Percentiles rank a stretch among this genome's conserved stretches.
Conservation (phyloP, 176 grass and related monocot species). For the Lolium perenne region DNA sequence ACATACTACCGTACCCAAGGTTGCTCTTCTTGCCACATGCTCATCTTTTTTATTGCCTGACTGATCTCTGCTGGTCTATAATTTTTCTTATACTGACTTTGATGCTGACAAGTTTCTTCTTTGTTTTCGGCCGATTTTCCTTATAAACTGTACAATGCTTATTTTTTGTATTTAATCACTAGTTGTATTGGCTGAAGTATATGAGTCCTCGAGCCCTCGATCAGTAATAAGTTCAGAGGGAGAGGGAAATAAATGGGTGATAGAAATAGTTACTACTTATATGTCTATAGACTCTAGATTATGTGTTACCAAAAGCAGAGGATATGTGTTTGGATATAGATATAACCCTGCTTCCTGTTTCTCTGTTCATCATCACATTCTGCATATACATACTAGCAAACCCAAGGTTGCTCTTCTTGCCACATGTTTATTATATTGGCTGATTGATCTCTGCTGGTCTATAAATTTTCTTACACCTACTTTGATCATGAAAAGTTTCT, state of each 20-base stretch:
- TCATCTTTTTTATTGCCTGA: neutral
- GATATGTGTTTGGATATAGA: slow-evolving; percentile 11
- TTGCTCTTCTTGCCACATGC: neutral
- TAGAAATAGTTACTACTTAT: no score
- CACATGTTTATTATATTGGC: neutral
- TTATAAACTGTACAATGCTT: no score
- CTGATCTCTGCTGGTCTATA: neutral
- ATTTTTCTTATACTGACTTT: neutral
- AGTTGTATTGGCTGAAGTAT: no score
- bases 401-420: neutral
- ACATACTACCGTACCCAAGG: neutral
- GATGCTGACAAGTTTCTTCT: neutral
- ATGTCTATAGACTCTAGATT: neutral
- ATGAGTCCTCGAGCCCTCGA: no score
- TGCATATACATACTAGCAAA: slow-evolving; percentile 17
- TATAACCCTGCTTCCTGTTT: slow-evolving; percentile 44
- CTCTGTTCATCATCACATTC: slow-evolving; percentile 22
- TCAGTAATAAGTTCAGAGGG: no score
- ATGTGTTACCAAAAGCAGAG: slow-evolving; percentile 37
- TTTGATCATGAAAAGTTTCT: neutral
- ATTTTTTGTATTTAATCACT: no score
- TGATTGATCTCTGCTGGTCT: neutral
- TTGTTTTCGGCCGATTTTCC: no score
- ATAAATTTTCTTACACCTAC: neutral
- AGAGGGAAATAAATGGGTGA: no score